phyloP scores from a whole-genome alignment of 208 protist species.

The Crithidia thermophila region DNA sequence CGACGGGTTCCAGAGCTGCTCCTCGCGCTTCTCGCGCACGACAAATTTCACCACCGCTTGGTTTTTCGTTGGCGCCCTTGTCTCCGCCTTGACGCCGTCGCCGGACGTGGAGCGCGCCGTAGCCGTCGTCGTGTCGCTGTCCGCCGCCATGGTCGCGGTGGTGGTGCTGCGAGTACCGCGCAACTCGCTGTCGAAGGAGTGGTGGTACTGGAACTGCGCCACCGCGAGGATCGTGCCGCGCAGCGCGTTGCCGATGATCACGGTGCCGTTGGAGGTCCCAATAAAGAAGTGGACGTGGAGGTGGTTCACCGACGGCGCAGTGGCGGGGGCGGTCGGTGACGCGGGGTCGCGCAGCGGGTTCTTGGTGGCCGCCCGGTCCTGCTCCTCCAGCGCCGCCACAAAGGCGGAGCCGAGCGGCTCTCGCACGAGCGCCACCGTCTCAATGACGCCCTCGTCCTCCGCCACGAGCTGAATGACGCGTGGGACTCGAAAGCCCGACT shows the following conservation, averaged over 20 bases:
- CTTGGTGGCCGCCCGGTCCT: neutral
- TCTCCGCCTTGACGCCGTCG: neutral
- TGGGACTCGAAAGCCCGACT: constrained; percentile 46
- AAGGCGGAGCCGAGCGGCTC: constrained; percentile 26
- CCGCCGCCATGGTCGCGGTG: neutral
- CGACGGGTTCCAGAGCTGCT: constrained; percentile 37
- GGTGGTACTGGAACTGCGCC: constrained; percentile 64
- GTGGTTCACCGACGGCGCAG: constrained; percentile 8
- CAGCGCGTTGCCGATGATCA: constrained; percentile 82
- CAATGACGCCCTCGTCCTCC: constrained; percentile 75
- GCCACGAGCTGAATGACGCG: constrained; percentile 56
- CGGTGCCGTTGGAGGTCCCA: constrained; percentile 79
- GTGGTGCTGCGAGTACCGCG: constrained; percentile 15
- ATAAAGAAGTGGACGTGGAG: constrained; percentile 85
- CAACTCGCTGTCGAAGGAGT: constrained; percentile 12
- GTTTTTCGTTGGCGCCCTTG: constrained; percentile 10
- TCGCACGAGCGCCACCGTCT: constrained; percentile 52
- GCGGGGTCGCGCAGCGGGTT: constrained; percentile 3
- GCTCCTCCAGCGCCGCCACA: neutral
- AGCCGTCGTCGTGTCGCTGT: neutral
- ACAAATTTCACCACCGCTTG: constrained; percentile 66
- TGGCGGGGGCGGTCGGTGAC: neutral
- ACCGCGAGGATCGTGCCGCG: constrained; percentile 73
- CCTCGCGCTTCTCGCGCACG: constrained; percentile 26
- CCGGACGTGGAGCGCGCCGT: no score